Conservation (phyloP, 2,329 filamentous ascomycete genomes). For the Sporothrix mexicana region DNA sequence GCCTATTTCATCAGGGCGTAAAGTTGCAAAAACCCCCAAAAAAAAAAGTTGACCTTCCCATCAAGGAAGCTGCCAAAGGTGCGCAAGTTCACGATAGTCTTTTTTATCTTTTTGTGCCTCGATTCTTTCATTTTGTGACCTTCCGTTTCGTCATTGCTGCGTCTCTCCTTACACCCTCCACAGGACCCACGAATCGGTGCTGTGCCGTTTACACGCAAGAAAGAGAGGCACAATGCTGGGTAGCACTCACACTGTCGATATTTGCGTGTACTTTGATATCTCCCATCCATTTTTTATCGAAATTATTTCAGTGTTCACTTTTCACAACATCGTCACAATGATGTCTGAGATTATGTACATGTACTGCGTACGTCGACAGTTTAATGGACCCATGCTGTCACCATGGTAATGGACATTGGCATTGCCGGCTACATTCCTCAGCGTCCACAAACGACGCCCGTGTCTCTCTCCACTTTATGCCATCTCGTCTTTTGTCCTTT, state of each 20-base stretch:
- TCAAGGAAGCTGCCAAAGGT: slow-evolving; percentile 18
- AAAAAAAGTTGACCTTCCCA: slow-evolving; percentile 5
- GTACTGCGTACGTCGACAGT: background rate
- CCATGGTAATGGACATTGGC: slow-evolving; percentile 4
- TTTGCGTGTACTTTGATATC: background rate
- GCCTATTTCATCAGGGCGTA: background rate
- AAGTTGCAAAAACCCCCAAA: background rate
- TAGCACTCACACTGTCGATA: background rate
- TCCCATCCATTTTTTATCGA: background rate
- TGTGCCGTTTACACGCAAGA: slow-evolving; percentile 6
- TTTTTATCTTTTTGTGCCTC: too few species aligned
- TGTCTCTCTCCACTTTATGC: background rate
- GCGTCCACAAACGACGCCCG: background rate
- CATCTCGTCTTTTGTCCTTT: background rate
- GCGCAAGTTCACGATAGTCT: too few species aligned
- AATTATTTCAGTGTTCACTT: background rate
- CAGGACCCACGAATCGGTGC: background rate
- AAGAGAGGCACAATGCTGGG: background rate
- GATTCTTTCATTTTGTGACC: background rate
- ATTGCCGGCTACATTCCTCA: slow-evolving; percentile 21
- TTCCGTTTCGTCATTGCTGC: slow-evolving; percentile 5
- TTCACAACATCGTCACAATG: background rate
- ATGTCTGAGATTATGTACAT: background rate
- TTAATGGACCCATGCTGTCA: slow-evolving; percentile 11
- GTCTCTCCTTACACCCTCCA: background rate